Evolutionary conservation across 2,329 filamentous ascomycete species (phyloP), one percentile per base, ranked within the genome.

Genomic region (Claviceps sp.): DNA sequence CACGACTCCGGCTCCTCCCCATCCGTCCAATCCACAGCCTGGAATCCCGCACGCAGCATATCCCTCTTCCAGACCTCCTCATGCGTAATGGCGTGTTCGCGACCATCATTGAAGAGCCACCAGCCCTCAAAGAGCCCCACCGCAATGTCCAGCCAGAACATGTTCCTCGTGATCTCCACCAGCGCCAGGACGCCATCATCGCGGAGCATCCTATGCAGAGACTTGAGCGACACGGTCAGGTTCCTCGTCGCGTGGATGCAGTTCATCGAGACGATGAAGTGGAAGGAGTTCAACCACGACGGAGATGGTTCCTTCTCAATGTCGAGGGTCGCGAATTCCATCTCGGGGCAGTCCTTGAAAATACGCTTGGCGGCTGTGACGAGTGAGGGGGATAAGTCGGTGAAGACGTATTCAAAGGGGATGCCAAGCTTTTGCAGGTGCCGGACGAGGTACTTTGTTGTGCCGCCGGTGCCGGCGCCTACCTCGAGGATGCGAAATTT

Each of bases 371-470:
- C 56, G 8, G 46, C 40, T 2, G 56, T 50, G 2, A 56, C 54
- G 26, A 58, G 47, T 5, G 57, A 56, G 0, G 53, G 51, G 0
- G 67, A 61, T 2, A 72, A 53, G 42, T 73, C 70, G 1, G 70
- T 71, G 50, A 72, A 68, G 0, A 64, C 68, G 54, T 72, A 72
- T 43, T 62, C 58, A 24, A 68, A 59, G 0, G 62, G 58, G 0
- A 64, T 62, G 61, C 1, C 60, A 37, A 2, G 65, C 60, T 4
- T 70, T 50, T 48, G 59, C 2, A 72, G 58, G 1, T 61, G 22
- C 0, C 61, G 61, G 11, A 65, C 54, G 2, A 69, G 52, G 40
- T 50, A 47, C 34, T 54, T 57, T 2, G 68, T 70, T 0, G 69
- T 70, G 11, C 65, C 62, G 4, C 65, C 64, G 0, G 65, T 59